Evolutionary conservation across 2,329 filamentous ascomycete species (phyloP), one percentile per base, ranked within the genome.

Genomic region (Parascedosporium putredinis): DNA sequence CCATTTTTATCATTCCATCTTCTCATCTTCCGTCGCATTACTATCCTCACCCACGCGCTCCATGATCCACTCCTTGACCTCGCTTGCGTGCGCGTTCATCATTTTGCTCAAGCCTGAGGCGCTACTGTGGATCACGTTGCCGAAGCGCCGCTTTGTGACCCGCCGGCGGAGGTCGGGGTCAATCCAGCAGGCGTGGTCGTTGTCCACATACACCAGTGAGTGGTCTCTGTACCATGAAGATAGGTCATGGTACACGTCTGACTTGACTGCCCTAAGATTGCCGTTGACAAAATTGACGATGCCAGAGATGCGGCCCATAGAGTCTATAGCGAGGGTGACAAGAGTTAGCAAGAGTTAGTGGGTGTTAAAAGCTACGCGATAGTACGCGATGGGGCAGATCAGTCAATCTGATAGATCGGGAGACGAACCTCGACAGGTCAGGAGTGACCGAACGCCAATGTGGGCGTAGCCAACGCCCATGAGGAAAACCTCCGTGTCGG

Each of bases 401-500:
- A n/a, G n/a, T n/a, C n/a, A n/a, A n/a, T n/a, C n/a, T n/a, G n/a
- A n/a, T n/a, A n/a, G 42, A 27, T 34, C 9, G 12, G 12, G 24
- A n/a, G n/a, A 49, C 57, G 57, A 73, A 87, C 86, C 81, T 69
- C 88, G 75, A 57, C 84, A 84, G 8, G 84, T 83, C 5, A 97
- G 72, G 4, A 97, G 77, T 51, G 90, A 78, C 51, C 93, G 84
- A 45, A 96, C 78, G 2, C 88, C 89, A 3, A 86, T 72, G 60
- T 93, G 95, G 1, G 93, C 87, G 58, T 88, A 84, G n/a, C 93
- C 93, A 2, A 95, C 81, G 1, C 93, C 91, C 61, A 98, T 74
- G 20, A 98, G 72, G 61, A 95, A 86, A 14, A 97, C 79, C 48
- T 91, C 81, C 0, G 78, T 73, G 2, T 84, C 68, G 16, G 86